A percentile compares a stretch with the other conserved stretches of the same genome.
phyloP scores from a whole-genome alignment of 2,329 filamentous ascomycete genomes.

The Paraconiothyrium sp. region DNA sequence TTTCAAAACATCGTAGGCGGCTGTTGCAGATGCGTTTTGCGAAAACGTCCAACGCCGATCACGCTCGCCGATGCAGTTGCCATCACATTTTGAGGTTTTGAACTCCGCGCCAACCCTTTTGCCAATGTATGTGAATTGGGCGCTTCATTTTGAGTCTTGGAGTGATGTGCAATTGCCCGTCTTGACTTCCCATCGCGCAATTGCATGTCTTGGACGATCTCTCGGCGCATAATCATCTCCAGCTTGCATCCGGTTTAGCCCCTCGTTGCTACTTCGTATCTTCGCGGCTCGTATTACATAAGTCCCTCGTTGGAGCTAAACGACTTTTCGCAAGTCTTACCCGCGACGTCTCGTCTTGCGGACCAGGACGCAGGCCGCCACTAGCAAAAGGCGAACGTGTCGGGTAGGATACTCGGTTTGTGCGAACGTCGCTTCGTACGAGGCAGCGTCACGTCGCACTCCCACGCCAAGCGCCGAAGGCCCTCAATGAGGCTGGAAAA shows the following conservation, averaged over 20 bases:
- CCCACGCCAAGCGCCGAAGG: neutral
- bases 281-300: no score
- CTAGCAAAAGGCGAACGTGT: neutral
- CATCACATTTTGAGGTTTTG: neutral
- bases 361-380: slow-evolving; percentile 1
- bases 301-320: neutral
- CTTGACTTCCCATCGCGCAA: neutral
- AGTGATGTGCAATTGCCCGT: neutral
- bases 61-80: neutral
- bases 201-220: neutral
- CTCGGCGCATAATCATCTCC: neutral
- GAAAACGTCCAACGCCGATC: slow-evolving; percentile 3
- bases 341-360: neutral
- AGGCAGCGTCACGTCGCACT: slow-evolving; percentile 7
- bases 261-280: neutral
- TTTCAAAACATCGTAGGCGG: neutral
- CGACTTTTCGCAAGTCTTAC: neutral
- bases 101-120: slow-evolving; percentile 6
- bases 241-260: neutral
- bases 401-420: no score
- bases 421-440: neutral
- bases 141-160: slow-evolving; percentile 1
- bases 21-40: slow-evolving; percentile 8
- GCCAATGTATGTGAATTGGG: neutral
- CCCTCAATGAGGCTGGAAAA: neutral